phyloP scores from a whole-genome alignment of 306 rosid genomes.

The Cucurbita ficifolia region DNA sequence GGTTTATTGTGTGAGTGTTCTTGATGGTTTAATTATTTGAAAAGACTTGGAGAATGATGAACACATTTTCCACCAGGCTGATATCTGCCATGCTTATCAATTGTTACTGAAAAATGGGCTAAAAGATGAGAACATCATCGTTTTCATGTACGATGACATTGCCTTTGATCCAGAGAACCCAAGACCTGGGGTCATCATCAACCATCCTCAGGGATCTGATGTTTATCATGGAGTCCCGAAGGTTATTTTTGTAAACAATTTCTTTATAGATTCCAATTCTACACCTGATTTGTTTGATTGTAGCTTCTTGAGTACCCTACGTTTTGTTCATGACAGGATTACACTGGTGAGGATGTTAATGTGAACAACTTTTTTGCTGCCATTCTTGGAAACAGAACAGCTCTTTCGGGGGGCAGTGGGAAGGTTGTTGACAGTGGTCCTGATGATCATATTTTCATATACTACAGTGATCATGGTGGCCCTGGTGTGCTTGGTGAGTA shows the following conservation, averaged over 20 bases:
- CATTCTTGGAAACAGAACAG: constrained; percentile 72
- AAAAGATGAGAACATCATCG: constrained; percentile 92
- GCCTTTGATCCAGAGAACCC: constrained; percentile 72
- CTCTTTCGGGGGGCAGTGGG: constrained; percentile 81
- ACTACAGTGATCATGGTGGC: constrained; percentile 84
- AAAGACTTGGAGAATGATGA: neutral
- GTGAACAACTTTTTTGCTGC: constrained; percentile 59
- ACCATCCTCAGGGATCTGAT: constrained; percentile 72
- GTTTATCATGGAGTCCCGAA: constrained; percentile 92
- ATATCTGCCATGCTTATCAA: constrained; percentile 93
- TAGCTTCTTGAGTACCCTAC: constrained; percentile 2
- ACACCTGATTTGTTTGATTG: neutral
- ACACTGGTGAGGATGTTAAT: constrained; percentile 59
- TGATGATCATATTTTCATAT: constrained; percentile 76
- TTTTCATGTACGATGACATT: constrained; percentile 91
- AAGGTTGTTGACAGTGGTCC: constrained; percentile 95
- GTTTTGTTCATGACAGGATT: constrained; percentile 45
- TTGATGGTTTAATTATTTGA: neutral
- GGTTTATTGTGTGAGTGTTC: neutral
- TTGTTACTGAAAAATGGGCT: constrained; percentile 62
- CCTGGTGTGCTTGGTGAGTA: constrained; percentile 94
- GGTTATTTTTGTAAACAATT: constrained; percentile 27
- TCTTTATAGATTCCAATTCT: neutral
- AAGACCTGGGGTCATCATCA: constrained; percentile 76
- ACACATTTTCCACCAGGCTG: constrained; percentile 36